These are phyloP conservation scores for Sporopachydermia quercuum DNA, from an alignment of 805 yeast species.

Conservation along the genomic window DNA sequence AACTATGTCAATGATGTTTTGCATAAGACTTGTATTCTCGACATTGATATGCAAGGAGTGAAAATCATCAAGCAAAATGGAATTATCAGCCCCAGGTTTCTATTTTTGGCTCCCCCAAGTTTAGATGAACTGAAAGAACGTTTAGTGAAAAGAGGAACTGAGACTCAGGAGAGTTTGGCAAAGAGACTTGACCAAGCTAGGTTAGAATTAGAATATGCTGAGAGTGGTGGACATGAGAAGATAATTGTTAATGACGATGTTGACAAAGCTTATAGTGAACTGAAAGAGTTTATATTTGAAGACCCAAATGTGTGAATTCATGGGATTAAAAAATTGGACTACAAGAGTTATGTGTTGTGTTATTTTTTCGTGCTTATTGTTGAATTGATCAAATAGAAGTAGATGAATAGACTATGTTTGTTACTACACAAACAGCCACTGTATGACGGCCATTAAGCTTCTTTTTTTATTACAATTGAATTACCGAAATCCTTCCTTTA, in stretches of 20 bases:
- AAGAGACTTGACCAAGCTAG: constrained; percentile 80
- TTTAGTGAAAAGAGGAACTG: constrained; percentile 86
- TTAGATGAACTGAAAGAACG: constrained; percentile 63
- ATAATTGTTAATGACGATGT: constrained; percentile 83
- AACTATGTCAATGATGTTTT: constrained; percentile 45
- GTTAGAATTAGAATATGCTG: constrained; percentile 78
- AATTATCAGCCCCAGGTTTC: constrained; percentile 62
- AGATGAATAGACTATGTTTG: too few species aligned
- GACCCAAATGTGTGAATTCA: constrained; percentile 7
- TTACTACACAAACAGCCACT: too few species aligned
- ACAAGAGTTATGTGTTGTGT: too few species aligned
- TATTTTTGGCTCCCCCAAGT: constrained; percentile 89
- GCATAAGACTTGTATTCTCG: constrained; percentile 76
- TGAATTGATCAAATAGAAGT: too few species aligned
- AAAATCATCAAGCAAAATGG: constrained; percentile 73
- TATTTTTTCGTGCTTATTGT: too few species aligned
- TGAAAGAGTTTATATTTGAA: constrained; percentile 60
- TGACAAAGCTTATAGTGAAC: constrained; percentile 72
- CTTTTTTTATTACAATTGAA: too few species aligned
- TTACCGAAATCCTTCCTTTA: too few species aligned
- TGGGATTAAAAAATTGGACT: neutral
- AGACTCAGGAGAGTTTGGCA: constrained; percentile 68
- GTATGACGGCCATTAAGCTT: too few species aligned
- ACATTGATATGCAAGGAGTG: constrained; percentile 99
- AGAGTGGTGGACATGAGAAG: constrained; percentile 85